These are phyloP conservation scores for Elsinoe perseae DNA, from an alignment of 2,329 filamentous ascomycete genomes.

Conservation along the genomic window DNA sequence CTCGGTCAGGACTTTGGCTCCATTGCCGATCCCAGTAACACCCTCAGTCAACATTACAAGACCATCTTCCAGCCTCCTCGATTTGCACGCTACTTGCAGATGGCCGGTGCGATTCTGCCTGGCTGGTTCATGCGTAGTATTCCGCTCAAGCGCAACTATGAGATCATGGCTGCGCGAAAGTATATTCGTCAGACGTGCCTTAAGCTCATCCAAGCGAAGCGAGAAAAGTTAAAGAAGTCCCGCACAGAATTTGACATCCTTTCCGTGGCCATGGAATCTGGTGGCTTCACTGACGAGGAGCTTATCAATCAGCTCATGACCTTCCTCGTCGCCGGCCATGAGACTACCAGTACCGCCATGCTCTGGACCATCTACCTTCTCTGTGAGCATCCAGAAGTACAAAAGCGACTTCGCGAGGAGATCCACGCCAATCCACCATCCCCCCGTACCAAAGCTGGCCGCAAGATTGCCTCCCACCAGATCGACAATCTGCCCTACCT, in stretches of 20 bases:
- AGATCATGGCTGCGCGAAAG: slow-evolving; percentile 48
- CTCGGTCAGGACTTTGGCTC: slow-evolving; percentile 51
- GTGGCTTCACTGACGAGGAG: slow-evolving; percentile 67
- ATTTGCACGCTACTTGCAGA: slow-evolving; percentile 47
- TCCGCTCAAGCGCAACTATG: slow-evolving; percentile 63
- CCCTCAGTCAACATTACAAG: slow-evolving; percentile 46
- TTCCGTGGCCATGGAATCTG: slow-evolving; percentile 68
- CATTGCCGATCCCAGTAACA: slow-evolving; percentile 43
- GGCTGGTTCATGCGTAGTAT: slow-evolving; percentile 53
- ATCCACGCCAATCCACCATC: slow-evolving; percentile 41
- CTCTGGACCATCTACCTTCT: slow-evolving; percentile 50
- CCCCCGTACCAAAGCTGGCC: slow-evolving; percentile 31
- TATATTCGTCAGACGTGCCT: slow-evolving; percentile 59
- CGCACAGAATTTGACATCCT: slow-evolving; percentile 62
- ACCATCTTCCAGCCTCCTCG: slow-evolving; percentile 43
- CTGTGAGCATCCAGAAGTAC: slow-evolving; percentile 42
- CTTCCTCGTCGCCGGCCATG: slow-evolving; percentile 63
- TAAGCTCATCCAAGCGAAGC: slow-evolving; percentile 64
- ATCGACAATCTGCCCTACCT: slow-evolving; percentile 73
- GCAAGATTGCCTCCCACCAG: slow-evolving; percentile 44
- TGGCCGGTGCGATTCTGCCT: slow-evolving; percentile 54
- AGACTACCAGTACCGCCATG: slow-evolving; percentile 49
- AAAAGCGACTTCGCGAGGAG: slow-evolving; percentile 44
- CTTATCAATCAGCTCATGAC: slow-evolving; percentile 88
- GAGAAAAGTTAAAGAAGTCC: slow-evolving; percentile 45